These are phyloP conservation scores for Tolypocladium ophioglossoides DNA, from an alignment of 2,329 filamentous ascomycete genomes.

Conservation along the genomic window DNA sequence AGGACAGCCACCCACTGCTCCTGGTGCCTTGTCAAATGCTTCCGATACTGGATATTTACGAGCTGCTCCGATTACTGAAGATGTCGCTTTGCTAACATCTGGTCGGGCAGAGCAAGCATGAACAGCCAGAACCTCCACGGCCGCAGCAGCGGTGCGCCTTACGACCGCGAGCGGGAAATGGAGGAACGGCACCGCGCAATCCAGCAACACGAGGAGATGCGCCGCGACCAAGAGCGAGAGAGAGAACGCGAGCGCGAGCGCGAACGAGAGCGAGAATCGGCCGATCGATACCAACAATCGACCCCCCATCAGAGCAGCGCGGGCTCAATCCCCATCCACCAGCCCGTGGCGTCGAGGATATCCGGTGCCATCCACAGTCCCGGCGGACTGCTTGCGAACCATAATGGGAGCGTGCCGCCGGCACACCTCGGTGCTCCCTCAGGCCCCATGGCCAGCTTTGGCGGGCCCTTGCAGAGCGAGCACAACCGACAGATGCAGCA, in stretches of 20 bases:
- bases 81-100: background rate
- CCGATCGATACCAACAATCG: slow-evolving; percentile 58
- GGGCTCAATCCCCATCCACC: slow-evolving; percentile 83
- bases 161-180: slow-evolving; percentile 38
- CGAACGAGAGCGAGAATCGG: slow-evolving; percentile 51
- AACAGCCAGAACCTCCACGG: slow-evolving; percentile 35
- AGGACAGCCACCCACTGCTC: background rate
- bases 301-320: slow-evolving; percentile 74
- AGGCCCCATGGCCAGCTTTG: slow-evolving; percentile 39
- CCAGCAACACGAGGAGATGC: slow-evolving; percentile 37
- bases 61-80: background rate
- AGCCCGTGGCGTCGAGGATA: slow-evolving; percentile 78
- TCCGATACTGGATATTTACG: background rate
- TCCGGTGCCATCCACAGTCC: slow-evolving; percentile 81
- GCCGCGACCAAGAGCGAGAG: slow-evolving; percentile 36
- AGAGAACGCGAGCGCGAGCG: slow-evolving; percentile 56
- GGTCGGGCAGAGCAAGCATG: slow-evolving; percentile 23
- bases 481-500: slow-evolving; percentile 40
- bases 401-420: slow-evolving; percentile 47
- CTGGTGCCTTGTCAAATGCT: background rate
- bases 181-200: slow-evolving; percentile 36
- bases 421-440: slow-evolving; percentile 43
- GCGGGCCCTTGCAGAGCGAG: slow-evolving; percentile 43
- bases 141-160: slow-evolving; percentile 26
- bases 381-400: slow-evolving; percentile 72